Evolutionary conservation across 2,329 filamentous ascomycete species (phyloP), one percentile per base, ranked within the genome.

Genomic region (Boeremia exigua): DNA sequence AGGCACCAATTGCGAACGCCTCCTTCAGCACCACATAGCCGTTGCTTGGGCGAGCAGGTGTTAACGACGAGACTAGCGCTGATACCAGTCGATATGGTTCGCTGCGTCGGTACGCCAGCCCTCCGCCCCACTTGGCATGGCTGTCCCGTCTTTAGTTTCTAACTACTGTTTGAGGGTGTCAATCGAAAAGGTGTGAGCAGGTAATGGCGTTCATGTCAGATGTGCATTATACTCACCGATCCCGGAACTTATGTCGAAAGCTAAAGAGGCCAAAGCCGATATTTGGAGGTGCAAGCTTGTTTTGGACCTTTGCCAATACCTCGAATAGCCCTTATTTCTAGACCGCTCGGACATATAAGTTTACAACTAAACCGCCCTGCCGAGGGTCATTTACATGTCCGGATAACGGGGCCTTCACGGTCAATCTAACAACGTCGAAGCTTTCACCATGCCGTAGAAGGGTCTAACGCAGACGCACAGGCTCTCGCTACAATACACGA

Each of bases 331-430:
- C 17, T 19, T 12, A 9, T 30, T 15, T n/a, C 11, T 14, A 17
- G 12, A 17, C 29, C 30, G 14, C 23, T 28, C 12, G 19, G 29
- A 44, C 28, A 17, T 33, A 4, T 29, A 53, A 14, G 11, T 4
- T 30, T n/a, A 37, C 15, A n/a, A 27, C 45, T 33, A 39, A 48
- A 48, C 15, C 44, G 44, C 44, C 19, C 51, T 54, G 48, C 33
- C 45, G 38, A 38, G 23, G 4, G 11, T 15, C 39, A 29, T 30
- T 25, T 42, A 14, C n/a, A n/a, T 28, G 5, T 37, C 63, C 63
- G 43, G 38, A 23, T 59, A 53, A 58, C 53, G 59, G 56, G 51
- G 37, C 36, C 52, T 58, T 45, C 49, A 25, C 65, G 59, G 62
- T 46, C 25, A 28, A 32, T 49, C 32, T 58, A 47, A 53, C 46